A percentile compares a stretch with the other conserved stretches of the same genome.
These are phyloP conservation scores for Fagus crenata DNA, from an alignment of 306 rosid species.

Conservation along the genomic window DNA sequence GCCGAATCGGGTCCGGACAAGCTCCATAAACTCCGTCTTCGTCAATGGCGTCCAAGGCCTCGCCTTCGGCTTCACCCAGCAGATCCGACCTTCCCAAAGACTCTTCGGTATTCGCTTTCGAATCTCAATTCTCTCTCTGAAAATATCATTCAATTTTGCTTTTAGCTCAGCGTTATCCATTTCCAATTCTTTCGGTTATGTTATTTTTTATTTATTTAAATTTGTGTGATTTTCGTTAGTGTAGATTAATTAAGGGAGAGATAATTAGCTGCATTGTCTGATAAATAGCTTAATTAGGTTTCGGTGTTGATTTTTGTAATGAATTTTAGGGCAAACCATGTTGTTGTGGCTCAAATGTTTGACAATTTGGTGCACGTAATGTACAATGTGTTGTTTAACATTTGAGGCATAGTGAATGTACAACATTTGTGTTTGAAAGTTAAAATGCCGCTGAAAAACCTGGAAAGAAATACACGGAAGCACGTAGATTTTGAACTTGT, in stretches of 20 bases:
- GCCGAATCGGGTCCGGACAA: constrained; percentile 33
- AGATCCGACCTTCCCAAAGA: constrained; percentile 53
- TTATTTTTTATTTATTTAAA: not conserved
- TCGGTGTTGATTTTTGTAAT: not conserved
- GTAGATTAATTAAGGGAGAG: constrained; percentile 30
- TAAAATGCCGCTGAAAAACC: no score
- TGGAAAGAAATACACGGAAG: no score
- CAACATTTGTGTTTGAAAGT: no score
- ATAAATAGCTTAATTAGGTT: constrained; percentile 10
- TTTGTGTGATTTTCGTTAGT: not conserved
- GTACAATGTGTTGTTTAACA: not conserved
- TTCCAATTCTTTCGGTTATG: not conserved
- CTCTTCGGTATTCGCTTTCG: constrained; percentile 44
- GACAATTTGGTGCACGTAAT: not conserved
- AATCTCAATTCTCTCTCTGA: not conserved
- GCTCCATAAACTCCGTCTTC: constrained; percentile 41
- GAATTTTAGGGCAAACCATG: constrained; percentile 6
- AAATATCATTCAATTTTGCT: not conserved
- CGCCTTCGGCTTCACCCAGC: constrained; percentile 54
- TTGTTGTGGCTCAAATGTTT: not conserved
- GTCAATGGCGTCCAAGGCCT: constrained; percentile 81
- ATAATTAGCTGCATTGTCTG: constrained; percentile 39
- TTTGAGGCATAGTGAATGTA: no score
- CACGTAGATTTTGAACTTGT: no score
- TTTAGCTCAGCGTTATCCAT: not conserved